These are phyloP conservation scores for Carex cristatella DNA, from an alignment of 176 grass and related monocot species.

Conservation along the genomic window DNA sequence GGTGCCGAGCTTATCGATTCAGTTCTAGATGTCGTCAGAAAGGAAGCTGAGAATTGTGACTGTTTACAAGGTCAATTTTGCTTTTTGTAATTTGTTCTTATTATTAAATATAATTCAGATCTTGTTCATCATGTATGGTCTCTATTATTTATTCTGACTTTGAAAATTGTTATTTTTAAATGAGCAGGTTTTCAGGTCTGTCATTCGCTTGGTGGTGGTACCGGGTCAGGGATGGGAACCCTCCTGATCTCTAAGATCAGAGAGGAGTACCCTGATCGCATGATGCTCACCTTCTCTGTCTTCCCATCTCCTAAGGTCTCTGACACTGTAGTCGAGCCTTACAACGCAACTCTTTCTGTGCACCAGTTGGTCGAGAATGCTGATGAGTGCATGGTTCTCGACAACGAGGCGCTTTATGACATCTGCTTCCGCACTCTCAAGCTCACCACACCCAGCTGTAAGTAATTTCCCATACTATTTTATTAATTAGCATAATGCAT, in stretches of 20 bases:
- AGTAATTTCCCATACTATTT: constrained; percentile 26
- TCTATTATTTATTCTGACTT: not conserved
- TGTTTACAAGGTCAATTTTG: constrained; percentile 68
- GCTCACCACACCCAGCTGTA: constrained; percentile 84
- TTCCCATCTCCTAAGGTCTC: constrained; percentile 88
- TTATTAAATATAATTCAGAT: not conserved
- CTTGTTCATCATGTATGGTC: not conserved
- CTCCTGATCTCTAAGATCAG: constrained; percentile 91
- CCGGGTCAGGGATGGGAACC: constrained; percentile 84
- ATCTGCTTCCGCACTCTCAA: constrained; percentile 87
- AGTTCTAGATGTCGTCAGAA: constrained; percentile 76
- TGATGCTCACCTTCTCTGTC: constrained; percentile 93
- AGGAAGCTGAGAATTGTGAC: constrained; percentile 89
- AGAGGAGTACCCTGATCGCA: constrained; percentile 81
- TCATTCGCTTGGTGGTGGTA: constrained; percentile 81
- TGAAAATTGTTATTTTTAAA: not conserved
- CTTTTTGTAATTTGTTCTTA: constrained; percentile 8
- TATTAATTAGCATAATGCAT: not conserved
- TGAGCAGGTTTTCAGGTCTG: constrained; percentile 77
- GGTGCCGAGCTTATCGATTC: constrained; percentile 85
- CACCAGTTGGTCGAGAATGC: constrained; percentile 88
- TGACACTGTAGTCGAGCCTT: constrained; percentile 80
- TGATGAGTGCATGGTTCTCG: constrained; percentile 87
- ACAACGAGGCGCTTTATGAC: constrained; percentile 81
- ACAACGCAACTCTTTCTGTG: constrained; percentile 81